These are phyloP conservation scores for Eucalyptus erythrocorys DNA, from an alignment of 345 rosid genomes.

Conservation along the genomic window DNA sequence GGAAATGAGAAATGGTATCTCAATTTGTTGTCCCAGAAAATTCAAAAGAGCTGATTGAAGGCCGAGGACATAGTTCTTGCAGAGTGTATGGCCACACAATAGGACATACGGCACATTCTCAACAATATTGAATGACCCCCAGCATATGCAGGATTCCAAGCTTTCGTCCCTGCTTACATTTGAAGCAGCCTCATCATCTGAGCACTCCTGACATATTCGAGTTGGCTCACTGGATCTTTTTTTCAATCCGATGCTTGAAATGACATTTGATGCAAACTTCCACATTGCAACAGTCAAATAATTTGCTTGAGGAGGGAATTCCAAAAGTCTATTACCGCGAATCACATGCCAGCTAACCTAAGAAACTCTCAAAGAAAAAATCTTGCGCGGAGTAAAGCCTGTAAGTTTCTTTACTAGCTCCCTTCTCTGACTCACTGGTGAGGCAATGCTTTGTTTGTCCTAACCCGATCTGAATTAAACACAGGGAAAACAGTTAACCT, in stretches of 20 bases:
- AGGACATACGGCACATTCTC: constrained; percentile 30
- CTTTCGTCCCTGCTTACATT: constrained; percentile 15
- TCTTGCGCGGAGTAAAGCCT: neutral
- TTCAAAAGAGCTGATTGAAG: constrained; percentile 18
- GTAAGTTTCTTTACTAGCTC: neutral
- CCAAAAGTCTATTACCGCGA: neutral
- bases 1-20: constrained; percentile 23
- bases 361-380: neutral
- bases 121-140: constrained; percentile 32
- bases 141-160: constrained; percentile 31
- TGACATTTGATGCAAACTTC: constrained; percentile 5
- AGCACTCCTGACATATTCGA: constrained; percentile 14
- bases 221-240: neutral
- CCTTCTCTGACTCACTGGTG: neutral
- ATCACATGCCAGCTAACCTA: neutral
- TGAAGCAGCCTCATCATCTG: constrained; percentile 15
- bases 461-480: neutral
- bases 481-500: neutral
- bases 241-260: constrained; percentile 1
- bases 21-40: constrained; percentile 6
- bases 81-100: constrained; percentile 31
- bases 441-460: neutral
- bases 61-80: constrained; percentile 20
- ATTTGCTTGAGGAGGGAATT: neutral
- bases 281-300: neutral